phyloP scores from a whole-genome alignment of 257 asterid genomes.

The Ajuga chamaepitys region DNA sequence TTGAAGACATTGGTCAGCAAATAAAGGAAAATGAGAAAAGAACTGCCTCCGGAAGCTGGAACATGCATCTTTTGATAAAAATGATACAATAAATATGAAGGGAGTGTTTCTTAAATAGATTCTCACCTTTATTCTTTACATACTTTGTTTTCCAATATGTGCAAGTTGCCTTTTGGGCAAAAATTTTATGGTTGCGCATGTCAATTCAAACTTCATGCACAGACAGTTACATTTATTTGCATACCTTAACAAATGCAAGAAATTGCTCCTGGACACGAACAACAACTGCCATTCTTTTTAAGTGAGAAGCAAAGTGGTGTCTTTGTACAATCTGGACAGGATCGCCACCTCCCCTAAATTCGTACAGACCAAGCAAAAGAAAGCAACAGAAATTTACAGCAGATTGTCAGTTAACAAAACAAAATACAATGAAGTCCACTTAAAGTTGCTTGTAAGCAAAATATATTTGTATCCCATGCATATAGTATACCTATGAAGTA shows the following conservation, averaged over 20 bases:
- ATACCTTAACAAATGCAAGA: constrained; percentile 85
- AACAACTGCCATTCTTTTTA: constrained; percentile 96
- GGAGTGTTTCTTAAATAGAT: background rate
- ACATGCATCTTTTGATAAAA: background rate
- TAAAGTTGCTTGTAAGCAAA: background rate
- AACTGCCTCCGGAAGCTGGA: background rate
- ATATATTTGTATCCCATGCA: background rate
- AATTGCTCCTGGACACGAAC: constrained; percentile 91
- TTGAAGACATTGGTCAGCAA: background rate
- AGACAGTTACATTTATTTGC: background rate
- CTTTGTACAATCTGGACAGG: constrained; percentile 96
- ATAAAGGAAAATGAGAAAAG: background rate
- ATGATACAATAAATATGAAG: background rate
- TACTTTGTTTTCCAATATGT: background rate
- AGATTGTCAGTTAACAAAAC: background rate
- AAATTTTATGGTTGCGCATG: background rate
- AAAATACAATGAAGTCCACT: background rate
- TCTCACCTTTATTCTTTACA: background rate
- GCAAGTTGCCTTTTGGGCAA: constrained; percentile 15
- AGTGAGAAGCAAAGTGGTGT: constrained; percentile 94
- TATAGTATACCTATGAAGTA: background rate
- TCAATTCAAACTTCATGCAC: background rate
- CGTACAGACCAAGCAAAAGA: constrained; percentile 15
- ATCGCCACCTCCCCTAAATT: constrained; percentile 76
- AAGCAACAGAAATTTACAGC: constrained; percentile 9